Base-by-base conservation (phyloP, 129 eudicot genomes). In the Calendula officinalis region DNA sequence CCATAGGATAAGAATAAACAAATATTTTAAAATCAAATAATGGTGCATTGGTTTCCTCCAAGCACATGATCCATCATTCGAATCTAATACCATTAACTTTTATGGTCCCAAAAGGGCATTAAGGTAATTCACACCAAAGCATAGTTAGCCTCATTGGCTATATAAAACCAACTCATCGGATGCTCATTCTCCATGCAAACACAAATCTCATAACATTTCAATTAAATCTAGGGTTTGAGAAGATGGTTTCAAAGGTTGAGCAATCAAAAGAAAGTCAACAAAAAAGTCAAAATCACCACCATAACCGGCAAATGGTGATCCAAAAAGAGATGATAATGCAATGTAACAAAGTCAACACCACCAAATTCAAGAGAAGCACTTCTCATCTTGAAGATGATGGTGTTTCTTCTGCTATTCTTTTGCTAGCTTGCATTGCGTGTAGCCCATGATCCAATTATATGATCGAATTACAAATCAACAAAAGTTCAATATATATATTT, bases 311-410 rank as follows among this genome's bases (percentile, higher is more conserved):
- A 54, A 61, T 77, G n/a, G 81, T 82, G 48, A 47, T 62, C 22
- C 82, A 69, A 16, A 59, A 41, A 63, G 78, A 79, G 58, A 34
- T 64, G 67, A 50, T 79, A 58, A 77, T 80, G 58, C 86, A 83
- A 73, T 81, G 76, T 71, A 90, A 90, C 81, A 90, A 90, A 83
- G 91, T 82, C 53, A 86, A 86, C 79, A 72, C 54, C 16, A 77
- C 62, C 64, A 83, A 86, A 76, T 90, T 90, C 81, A 90, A 90
- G 86, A 83, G 91, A 68, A 90, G 97, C 68, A 67, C 50, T 11
- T 90, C 91, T 8, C 71, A 74, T 69, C 84, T 90, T 48, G 76
- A 90, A 74, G 89, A 83, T 32, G 97, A 90, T 44, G 97, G 86
- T 15, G 61, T 78, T 65, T 86, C 95, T 52, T 76, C 95, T 0